These are phyloP conservation scores for Diaporthe australafricana DNA, from an alignment of 2,329 filamentous ascomycete species.

Conservation along the genomic window DNA sequence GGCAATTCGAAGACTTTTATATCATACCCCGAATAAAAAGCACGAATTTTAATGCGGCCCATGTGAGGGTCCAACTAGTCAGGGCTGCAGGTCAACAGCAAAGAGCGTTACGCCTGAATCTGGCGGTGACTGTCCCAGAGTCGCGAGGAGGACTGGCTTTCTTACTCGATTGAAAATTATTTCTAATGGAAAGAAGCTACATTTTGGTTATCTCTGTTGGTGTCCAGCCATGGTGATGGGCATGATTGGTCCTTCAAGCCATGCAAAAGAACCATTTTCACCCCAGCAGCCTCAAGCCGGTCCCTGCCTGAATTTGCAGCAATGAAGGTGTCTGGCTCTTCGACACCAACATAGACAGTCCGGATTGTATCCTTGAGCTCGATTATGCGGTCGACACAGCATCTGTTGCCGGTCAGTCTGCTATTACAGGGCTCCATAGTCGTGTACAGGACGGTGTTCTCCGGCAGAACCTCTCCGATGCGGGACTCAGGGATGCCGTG, in stretches of 20 bases:
- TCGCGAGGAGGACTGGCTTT: too few relatives aligned
- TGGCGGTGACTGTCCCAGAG: too few relatives aligned
- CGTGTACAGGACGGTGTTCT: slow-evolving; percentile 55
- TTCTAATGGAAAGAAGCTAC: too few relatives aligned
- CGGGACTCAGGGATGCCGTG: slow-evolving; percentile 49
- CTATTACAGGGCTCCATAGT: slow-evolving; percentile 60
- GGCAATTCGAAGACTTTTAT: too few relatives aligned
- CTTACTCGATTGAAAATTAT: too few relatives aligned
- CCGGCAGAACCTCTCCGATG: slow-evolving; percentile 50
- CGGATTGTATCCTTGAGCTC: slow-evolving; percentile 47
- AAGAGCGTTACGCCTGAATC: too few relatives aligned
- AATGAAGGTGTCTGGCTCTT: slow-evolving; percentile 45
- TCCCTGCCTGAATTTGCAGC: slow-evolving; percentile 4
- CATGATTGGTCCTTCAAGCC: slow-evolving; percentile 27
- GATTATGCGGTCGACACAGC: slow-evolving; percentile 51
- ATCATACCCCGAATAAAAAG: too few relatives aligned
- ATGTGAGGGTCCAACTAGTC: too few relatives aligned
- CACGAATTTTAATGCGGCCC: too few relatives aligned
- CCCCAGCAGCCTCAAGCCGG: slow-evolving; percentile 29
- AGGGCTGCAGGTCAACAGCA: too few relatives aligned
- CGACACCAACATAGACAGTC: slow-evolving; percentile 53
- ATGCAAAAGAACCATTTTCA: slow-evolving; percentile 5
- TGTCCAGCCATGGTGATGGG: slow-evolving; percentile 23
- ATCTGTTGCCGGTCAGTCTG: slow-evolving; percentile 52
- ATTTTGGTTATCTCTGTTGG: neutral